Percentiles rank a stretch among this genome's conserved stretches.
Evolutionary conservation across 352 stramenopile species (phyloP).

Genomic region (Phytopythium vexans): DNA sequence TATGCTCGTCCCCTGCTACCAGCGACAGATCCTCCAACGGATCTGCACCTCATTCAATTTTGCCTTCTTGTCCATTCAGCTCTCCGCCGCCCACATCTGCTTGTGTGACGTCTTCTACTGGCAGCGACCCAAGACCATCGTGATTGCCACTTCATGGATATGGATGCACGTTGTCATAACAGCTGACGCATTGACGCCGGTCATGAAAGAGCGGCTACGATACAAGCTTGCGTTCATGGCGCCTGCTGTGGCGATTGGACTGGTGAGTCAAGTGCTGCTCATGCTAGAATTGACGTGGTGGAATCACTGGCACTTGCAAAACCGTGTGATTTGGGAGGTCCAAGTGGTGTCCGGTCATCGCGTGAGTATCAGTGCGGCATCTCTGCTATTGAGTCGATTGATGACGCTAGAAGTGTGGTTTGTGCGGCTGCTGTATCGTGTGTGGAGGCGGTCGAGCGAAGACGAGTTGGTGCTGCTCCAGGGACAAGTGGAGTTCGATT

Average conservation of each 20-base stretch:
- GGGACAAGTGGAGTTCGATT: neutral
- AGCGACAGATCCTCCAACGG: slow-evolving; percentile 4
- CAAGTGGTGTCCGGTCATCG: neutral
- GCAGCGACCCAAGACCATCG: neutral
- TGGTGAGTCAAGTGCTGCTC: neutral
- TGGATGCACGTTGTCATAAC: slow-evolving; percentile 14
- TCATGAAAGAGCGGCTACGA: slow-evolving; percentile 3
- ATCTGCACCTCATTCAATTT: slow-evolving; percentile 13
- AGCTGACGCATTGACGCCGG: slow-evolving; percentile 8
- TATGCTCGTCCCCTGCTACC: neutral
- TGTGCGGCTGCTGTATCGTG: neutral
- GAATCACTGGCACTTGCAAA: neutral
- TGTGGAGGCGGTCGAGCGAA: neutral
- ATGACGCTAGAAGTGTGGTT: neutral
- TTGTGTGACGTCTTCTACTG: slow-evolving; percentile 9
- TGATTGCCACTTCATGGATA: slow-evolving; percentile 4
- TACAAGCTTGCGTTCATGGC: neutral
- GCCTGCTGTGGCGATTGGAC: neutral
- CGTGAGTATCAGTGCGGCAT: neutral
- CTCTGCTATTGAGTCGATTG: neutral
- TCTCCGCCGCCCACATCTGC: slow-evolving; percentile 7
- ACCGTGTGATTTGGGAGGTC: neutral
- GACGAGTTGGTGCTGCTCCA: slow-evolving; percentile 1
- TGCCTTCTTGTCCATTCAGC: slow-evolving; percentile 11
- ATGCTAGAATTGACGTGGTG: neutral